phyloP scores from a whole-genome alignment of 768 basidiomycete genomes.

The Aureoboletus auriporus region DNA sequence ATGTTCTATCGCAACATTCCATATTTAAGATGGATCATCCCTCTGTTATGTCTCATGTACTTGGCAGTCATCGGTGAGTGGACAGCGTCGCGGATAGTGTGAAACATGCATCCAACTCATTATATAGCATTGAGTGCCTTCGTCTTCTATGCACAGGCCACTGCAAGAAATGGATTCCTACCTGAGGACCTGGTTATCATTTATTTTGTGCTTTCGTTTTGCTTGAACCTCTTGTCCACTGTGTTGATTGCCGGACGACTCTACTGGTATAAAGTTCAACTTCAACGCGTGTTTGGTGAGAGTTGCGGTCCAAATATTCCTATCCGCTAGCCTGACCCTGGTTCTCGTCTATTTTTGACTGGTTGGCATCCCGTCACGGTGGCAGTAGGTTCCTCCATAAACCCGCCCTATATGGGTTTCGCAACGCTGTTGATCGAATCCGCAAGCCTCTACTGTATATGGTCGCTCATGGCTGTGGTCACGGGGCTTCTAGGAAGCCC shows the following conservation, averaged over 20 bases:
- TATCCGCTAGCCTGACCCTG: background rate
- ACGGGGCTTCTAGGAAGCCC: conserved; percentile 12
- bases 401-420: conserved; percentile 21
- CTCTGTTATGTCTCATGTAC: conserved; percentile 24
- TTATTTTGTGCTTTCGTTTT: conserved; percentile 23
- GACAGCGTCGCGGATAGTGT: background rate
- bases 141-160: conserved; percentile 10
- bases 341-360: background rate
- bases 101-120: background rate
- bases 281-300: conserved; percentile 26
- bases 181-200: conserved; percentile 19
- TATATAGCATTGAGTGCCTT: conserved; percentile 18
- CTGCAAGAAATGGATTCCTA: conserved; percentile 15
- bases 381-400: conserved; percentile 9
- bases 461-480: conserved; percentile 23
- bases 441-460: conserved; percentile 19
- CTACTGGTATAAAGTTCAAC: conserved; percentile 22
- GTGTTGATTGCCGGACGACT: conserved; percentile 20
- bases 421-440: conserved; percentile 24
- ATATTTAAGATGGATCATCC: conserved; percentile 24
- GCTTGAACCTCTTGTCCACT: conserved; percentile 21
- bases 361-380: background rate
- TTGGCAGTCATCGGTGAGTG: conserved; percentile 21
- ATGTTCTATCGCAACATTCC: conserved; percentile 17
- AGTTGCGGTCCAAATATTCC: background rate